Evolutionary conservation across 2,329 filamentous ascomycete species (phyloP).

Genomic region (Purpureocillium lavendulum): DNA sequence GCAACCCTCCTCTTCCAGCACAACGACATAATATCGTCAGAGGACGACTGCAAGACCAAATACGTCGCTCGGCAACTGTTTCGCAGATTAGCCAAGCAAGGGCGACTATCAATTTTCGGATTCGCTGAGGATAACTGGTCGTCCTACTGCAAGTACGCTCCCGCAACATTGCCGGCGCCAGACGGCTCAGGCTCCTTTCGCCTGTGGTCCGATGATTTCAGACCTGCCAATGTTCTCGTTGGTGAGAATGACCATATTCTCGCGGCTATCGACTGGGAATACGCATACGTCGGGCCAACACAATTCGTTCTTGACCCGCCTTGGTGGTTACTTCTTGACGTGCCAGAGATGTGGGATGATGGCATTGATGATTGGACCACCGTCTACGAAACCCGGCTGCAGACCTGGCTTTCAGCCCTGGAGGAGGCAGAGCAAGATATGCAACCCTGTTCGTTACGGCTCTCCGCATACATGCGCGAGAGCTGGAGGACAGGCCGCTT

Average conservation of each 20-base stretch:
- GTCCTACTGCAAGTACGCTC: too few species aligned
- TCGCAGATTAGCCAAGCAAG: conserved; percentile 20
- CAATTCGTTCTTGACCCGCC: conserved; percentile 2
- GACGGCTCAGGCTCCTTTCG: conserved; percentile 11
- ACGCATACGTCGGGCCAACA: neutral
- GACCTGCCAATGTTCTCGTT: conserved; percentile 22
- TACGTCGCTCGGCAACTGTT: conserved; percentile 34
- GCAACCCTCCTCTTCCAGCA: too few species aligned
- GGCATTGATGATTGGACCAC: conserved; percentile 20
- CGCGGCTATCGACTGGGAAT: conserved; percentile 4
- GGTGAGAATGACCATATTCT: conserved; percentile 11
- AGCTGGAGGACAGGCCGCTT: conserved; percentile 25
- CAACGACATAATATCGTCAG: conserved; percentile 3
- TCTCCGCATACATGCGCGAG: conserved; percentile 25
- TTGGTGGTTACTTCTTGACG: conserved; percentile 1
- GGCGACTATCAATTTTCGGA: conserved; percentile 16
- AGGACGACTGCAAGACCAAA: conserved; percentile 32
- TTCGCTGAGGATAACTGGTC: conserved; percentile 23
- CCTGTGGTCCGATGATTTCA: conserved; percentile 26
- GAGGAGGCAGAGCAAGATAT: conserved; percentile 9
- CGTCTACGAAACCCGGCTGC: conserved; percentile 20
- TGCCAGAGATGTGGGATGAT: conserved; percentile 20
- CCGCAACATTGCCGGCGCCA: conserved; percentile 7
- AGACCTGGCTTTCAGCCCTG: conserved; percentile 24
- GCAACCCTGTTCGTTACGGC: neutral